Conservation (phyloP, 177 flowering plant genomes). For the Vitis hybrid region DNA sequence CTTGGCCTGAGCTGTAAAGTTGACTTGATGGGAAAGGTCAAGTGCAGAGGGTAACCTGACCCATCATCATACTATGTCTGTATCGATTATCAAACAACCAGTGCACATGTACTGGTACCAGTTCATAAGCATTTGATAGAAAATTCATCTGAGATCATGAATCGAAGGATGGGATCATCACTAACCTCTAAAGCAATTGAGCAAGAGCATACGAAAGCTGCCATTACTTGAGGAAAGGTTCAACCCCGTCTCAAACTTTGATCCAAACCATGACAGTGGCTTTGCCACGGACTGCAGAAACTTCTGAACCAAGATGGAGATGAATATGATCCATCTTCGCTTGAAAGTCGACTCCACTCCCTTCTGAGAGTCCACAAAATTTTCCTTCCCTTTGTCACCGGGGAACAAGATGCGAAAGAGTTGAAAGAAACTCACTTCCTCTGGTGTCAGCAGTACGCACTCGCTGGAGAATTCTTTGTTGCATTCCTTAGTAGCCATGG, state of each 20-base stretch:
- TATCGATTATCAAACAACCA: too few species aligned
- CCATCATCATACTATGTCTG: too few species aligned
- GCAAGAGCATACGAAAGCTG: not conserved
- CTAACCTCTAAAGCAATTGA: not conserved
- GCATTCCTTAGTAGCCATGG: constrained; percentile 11
- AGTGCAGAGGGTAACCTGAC: too few species aligned
- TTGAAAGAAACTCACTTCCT: constrained; percentile 23
- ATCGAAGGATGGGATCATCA: too few species aligned
- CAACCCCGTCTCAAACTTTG: constrained; percentile 3
- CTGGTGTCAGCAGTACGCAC: constrained; percentile 24
- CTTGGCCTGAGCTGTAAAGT: not conserved
- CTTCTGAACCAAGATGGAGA: constrained; percentile 19
- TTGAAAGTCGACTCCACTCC: constrained; percentile 8
- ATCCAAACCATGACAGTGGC: constrained; percentile 13
- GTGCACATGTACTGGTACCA: too few species aligned
- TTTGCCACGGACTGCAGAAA: constrained; percentile 7
- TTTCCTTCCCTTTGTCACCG: constrained; percentile 9
- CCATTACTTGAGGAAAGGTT: constrained; percentile 2
- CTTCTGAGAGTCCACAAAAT: constrained; percentile 17
- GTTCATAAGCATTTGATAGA: too few species aligned
- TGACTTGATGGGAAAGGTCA: too few species aligned
- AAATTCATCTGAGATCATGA: too few species aligned
- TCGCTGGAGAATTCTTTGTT: constrained; percentile 16
- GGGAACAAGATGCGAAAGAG: constrained; percentile 18
- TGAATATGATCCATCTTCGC: constrained; percentile 31